Conservation (phyloP, 1,284 basidiomycete species). For the Puccinia triticina region DNA sequence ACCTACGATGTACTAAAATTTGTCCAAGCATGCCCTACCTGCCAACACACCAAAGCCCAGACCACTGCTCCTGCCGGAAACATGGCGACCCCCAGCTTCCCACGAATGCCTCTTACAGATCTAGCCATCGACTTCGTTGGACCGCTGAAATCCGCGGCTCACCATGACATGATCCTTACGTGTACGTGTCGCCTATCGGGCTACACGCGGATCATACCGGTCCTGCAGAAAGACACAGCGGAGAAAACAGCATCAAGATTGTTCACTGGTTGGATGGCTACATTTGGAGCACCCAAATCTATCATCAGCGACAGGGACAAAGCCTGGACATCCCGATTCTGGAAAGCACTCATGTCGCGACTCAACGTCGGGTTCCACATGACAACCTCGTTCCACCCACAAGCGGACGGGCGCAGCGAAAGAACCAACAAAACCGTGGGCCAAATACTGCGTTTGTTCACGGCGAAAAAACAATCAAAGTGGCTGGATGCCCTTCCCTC, state of each 20-base stretch:
- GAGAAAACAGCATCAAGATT: too few species aligned
- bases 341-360: neutral
- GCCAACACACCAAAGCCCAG: neutral
- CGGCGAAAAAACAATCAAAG: neutral
- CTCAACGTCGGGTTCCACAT: neutral
- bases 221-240: too few species aligned
- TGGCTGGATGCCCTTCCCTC: neutral
- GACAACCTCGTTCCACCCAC: conserved; percentile 56
- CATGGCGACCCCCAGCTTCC: neutral
- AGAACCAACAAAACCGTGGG: conserved; percentile 60
- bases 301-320: neutral
- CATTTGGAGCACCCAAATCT: too few species aligned
- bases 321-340: neutral
- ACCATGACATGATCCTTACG: conserved; percentile 18
- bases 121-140: neutral
- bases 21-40: neutral
- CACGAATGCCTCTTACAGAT: neutral
- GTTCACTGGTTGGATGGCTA: too few species aligned
- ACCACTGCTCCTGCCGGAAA: neutral
- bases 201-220: too few species aligned
- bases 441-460: conserved; percentile 52
- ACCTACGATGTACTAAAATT: neutral
- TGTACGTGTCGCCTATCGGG: too few species aligned
- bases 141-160: neutral
- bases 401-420: conserved; percentile 58